phyloP scores from a whole-genome alignment of 1,284 basidiomycete species.

The Neotropicomus parvogracilis region DNA sequence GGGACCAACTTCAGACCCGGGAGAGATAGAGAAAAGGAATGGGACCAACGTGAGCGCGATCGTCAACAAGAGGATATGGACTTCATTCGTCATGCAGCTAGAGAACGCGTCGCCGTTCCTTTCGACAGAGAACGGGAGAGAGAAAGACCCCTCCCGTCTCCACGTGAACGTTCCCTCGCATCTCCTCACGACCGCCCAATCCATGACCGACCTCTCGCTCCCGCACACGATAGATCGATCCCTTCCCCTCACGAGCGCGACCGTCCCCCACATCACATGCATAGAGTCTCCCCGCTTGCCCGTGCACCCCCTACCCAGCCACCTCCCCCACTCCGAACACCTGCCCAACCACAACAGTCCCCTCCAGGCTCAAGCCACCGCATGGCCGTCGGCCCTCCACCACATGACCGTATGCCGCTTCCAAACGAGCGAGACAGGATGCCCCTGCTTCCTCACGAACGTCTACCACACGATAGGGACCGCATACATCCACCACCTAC shows the following conservation, averaged over 20 bases:
- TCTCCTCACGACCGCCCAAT: conserved; percentile 24
- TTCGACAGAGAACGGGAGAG: conserved; percentile 30
- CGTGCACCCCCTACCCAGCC: conserved; percentile 19
- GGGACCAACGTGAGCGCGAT: conserved; percentile 29
- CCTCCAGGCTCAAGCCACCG: conserved; percentile 25
- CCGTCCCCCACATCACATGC: conserved; percentile 20
- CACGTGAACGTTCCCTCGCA: conserved; percentile 26
- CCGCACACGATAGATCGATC: conserved; percentile 22
- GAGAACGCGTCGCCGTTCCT: conserved; percentile 21
- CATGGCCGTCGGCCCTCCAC: conserved; percentile 15
- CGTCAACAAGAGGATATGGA: conserved; percentile 31
- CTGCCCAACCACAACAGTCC: conserved; percentile 22
- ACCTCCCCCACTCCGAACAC: conserved; percentile 16
- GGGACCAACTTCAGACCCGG: conserved; percentile 23
- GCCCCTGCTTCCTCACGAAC: conserved; percentile 25
- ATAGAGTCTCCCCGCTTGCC: conserved; percentile 25
- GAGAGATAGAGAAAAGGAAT: conserved; percentile 31
- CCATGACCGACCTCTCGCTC: conserved; percentile 21
- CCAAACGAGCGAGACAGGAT: conserved; percentile 29
- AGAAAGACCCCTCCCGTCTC: conserved; percentile 22
- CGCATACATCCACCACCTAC: conserved; percentile 26
- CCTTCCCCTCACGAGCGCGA: conserved; percentile 28
- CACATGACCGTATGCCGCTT: conserved; percentile 25
- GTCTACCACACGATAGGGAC: conserved; percentile 30
- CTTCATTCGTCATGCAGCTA: conserved; percentile 21